phyloP scores from a whole-genome alignment of 2,329 filamentous ascomycete genomes.

The Paecilomyces sp. region DNA sequence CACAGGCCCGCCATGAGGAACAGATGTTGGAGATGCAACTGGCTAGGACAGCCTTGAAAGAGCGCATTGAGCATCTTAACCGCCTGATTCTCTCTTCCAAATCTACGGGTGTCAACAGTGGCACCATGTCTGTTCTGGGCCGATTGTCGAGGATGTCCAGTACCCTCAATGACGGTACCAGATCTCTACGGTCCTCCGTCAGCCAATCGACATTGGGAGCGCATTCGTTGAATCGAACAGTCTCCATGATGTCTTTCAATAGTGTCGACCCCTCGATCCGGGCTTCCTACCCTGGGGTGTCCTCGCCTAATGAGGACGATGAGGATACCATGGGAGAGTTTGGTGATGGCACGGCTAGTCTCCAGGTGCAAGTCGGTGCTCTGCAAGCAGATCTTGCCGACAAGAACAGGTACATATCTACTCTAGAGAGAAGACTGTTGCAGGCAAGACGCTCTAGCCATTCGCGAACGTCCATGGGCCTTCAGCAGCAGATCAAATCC shows the following conservation, averaged over 20 bases:
- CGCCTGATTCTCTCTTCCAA: slow-evolving; percentile 92
- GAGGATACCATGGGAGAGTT: slow-evolving; percentile 73
- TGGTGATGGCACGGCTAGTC: slow-evolving; percentile 75
- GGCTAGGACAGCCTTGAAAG: slow-evolving; percentile 88
- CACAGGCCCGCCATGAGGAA: slow-evolving; percentile 82
- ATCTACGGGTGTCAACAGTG: slow-evolving; percentile 83
- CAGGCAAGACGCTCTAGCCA: slow-evolving; percentile 88
- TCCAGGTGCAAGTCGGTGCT: slow-evolving; percentile 81
- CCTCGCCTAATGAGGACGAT: slow-evolving; percentile 40
- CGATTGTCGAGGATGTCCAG: slow-evolving; percentile 56
- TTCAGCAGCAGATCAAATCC: slow-evolving; percentile 51
- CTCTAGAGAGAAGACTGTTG: slow-evolving; percentile 82
- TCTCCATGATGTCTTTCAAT: slow-evolving; percentile 59
- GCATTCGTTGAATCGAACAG: slow-evolving; percentile 54
- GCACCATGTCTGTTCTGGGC: slow-evolving; percentile 62
- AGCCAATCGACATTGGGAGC: slow-evolving; percentile 53
- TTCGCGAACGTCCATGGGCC: slow-evolving; percentile 71
- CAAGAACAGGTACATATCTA: slow-evolving; percentile 93
- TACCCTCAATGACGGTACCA: slow-evolving; percentile 29
- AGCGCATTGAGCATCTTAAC: slow-evolving; percentile 95
- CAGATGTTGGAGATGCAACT: slow-evolving; percentile 99
- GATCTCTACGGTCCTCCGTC: slow-evolving; percentile 62
- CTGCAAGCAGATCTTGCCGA: slow-evolving; percentile 92
- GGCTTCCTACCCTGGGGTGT: slow-evolving; percentile 11
- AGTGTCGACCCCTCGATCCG: slow-evolving; percentile 25